A percentile compares a stretch with the other conserved stretches of the same genome.
Conservation (phyloP, 169 alveolate species). For the Eimeria praecox region DNA sequence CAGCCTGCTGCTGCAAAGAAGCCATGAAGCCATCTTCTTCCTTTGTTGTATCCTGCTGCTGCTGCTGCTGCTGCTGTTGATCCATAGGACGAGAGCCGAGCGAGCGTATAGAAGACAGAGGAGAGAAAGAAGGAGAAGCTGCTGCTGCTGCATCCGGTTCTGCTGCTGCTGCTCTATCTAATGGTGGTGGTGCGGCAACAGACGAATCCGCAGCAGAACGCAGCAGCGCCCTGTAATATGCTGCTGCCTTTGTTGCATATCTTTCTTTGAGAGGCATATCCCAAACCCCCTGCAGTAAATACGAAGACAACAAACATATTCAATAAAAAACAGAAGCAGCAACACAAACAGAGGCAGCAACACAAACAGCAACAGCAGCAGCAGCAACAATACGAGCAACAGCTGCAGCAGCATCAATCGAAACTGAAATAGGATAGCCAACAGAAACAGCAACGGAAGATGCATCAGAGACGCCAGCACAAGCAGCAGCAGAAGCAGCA, state of each 20-base stretch:
- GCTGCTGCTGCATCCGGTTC: constrained; percentile 9
- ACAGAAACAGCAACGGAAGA: background rate
- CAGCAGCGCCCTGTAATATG: constrained; percentile 79
- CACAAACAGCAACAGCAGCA: background rate
- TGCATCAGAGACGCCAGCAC: background rate
- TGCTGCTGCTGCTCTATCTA: constrained; percentile 27
- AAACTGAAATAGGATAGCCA: too few relatives aligned
- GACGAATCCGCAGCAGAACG: constrained; percentile 73
- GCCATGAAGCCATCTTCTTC: constrained; percentile 57
- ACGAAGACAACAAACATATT: background rate
- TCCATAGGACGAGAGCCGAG: background rate
- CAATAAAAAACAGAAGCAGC: background rate
- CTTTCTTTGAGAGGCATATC: constrained; percentile 76
- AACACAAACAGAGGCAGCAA: background rate
- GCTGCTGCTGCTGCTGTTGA: constrained; percentile 37
- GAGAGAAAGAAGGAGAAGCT: constrained; percentile 22
- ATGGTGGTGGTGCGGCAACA: constrained; percentile 61
- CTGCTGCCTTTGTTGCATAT: constrained; percentile 83
- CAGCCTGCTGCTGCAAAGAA: constrained; percentile 36
- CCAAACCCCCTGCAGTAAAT: constrained; percentile 75
- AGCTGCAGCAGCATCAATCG: background rate
- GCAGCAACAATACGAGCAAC: too few relatives aligned
- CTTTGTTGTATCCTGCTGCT: constrained; percentile 11
- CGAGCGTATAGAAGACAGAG: background rate
- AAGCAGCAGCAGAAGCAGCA: background rate